phyloP scores from a whole-genome alignment of 495 filamentous ascomycete genomes.

The Penicillium odoratum region DNA sequence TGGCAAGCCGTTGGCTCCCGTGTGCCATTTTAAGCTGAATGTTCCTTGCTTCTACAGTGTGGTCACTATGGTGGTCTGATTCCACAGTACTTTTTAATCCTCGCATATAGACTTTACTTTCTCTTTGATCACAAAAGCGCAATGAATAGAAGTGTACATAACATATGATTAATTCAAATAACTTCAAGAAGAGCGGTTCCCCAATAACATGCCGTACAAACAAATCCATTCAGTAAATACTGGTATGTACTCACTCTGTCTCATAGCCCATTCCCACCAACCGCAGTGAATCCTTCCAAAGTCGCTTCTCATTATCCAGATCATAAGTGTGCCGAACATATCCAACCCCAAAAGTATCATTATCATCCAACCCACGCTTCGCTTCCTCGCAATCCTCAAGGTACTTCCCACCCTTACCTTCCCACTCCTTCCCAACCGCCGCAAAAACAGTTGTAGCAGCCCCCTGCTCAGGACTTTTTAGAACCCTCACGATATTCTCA shows the following conservation, averaged over 20 bases:
- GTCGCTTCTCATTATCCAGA: conserved; percentile 29
- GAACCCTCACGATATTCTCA: conserved; percentile 17
- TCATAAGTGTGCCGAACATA: conserved; percentile 36
- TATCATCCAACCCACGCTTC: conserved; percentile 12
- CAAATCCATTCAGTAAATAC: no score
- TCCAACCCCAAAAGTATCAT: conserved; percentile 24
- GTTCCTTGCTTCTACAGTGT: background rate
- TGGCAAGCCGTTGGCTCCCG: conserved; percentile 47
- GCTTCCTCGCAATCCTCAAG: conserved; percentile 33
- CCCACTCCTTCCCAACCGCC: conserved; percentile 36
- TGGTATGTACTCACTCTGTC: background rate
- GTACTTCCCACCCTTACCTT: conserved; percentile 43
- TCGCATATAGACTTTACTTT: background rate
- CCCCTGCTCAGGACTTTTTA: conserved; percentile 36
- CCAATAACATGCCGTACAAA: no score
- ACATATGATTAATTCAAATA: background rate
- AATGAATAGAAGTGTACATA: background rate
- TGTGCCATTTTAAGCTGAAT: conserved; percentile 7
- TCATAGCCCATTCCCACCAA: conserved; percentile 27
- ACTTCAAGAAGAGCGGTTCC: background rate
- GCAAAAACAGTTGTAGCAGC: conserved; percentile 47
- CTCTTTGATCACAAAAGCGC: background rate
- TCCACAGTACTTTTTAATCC: background rate
- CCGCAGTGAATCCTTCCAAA: conserved; percentile 41
- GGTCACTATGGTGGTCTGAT: background rate